Percentiles rank a stretch among this genome's conserved stretches.
These are phyloP conservation scores for Pedinophyceae sp. DNA, from an alignment of 139 green algal species.

Conservation along the genomic window DNA sequence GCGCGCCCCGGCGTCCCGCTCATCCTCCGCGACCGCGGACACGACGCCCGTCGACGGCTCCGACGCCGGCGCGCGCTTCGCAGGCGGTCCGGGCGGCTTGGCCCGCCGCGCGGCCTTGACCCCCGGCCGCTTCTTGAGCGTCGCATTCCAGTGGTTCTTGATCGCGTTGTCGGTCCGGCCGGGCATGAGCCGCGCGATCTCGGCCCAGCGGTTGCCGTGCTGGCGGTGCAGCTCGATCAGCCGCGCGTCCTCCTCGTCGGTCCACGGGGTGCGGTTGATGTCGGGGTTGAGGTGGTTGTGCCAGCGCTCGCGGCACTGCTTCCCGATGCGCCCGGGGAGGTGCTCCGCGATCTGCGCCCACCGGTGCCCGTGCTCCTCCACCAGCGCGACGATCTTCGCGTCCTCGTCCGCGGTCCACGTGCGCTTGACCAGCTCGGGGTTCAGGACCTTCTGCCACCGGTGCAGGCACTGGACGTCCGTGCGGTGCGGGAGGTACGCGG, in stretches of 20 bases:
- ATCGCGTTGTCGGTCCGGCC: constrained; percentile 67
- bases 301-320: constrained; percentile 54
- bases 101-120: no score
- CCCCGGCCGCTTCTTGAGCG: constrained; percentile 20
- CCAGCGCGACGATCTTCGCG: constrained; percentile 27
- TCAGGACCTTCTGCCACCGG: constrained; percentile 79
- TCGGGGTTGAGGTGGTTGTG: constrained; percentile 55
- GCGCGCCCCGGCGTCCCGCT: no score
- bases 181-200: constrained; percentile 44
- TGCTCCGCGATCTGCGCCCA: constrained; percentile 38
- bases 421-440: constrained; percentile 65
- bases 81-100: no score
- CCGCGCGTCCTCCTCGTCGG: constrained; percentile 24
- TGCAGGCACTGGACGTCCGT: constrained; percentile 81
- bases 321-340: constrained; percentile 44
- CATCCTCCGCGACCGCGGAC: no score
- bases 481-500: constrained; percentile 47
- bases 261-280: constrained; percentile 31
- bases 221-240: constrained; percentile 20
- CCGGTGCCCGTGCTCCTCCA: constrained; percentile 30
- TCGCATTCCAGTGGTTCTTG: constrained; percentile 76
- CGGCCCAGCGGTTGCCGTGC: constrained; percentile 53
- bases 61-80: no score
- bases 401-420: constrained; percentile 55
- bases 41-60: no score